Evolutionary conservation across 202 grass and related monocot genomes (phyloP), one percentile per base, ranked within the genome.

Genomic region (Panicum virgatum): DNA sequence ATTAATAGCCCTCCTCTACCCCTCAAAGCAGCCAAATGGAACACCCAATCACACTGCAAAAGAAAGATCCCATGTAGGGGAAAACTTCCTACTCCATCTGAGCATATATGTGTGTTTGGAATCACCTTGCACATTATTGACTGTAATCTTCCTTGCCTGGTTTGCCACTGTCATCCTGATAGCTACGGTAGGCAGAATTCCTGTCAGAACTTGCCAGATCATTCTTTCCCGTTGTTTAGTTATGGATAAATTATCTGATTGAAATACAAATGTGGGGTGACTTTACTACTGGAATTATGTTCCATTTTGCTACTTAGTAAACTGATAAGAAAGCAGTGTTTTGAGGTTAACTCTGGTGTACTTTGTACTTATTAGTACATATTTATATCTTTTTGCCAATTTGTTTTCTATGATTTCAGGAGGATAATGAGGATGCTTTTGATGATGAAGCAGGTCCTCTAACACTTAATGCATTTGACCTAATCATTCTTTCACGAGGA

Each of bases 401-500:
- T 81, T 83, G 23, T 71, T 62, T 68, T 88, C 78, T 78, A 7
- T 42, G 38, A 40, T 88, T 84, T 71, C 74, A 93, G 86, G 89
- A 93, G 20, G 92, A 79, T 14, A 72, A 22, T 65, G 82, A 93
- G 47, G 79, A 82, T 80, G 83, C 84, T 82, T 87, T 65, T 54
- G 88, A 91, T 22, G 90, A 95, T 47, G 88, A 93, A 76, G 68
- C 80, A 69, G 92, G 92, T 18, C 96, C 96, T 72, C 74, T 98
- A 66, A 90, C 82, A 82, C 92, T 98, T 60, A 98, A 95, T 95
- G 96, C 96, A 26, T 98, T 98, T 1, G 96, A 98, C 77, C 44
- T 98, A 85, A 98, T 98, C 76, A 93, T 98, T 80, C 87, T 98
- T 16, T 92, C 96, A 3, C 84, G 93, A 87, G 96, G 96, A 62